These are phyloP conservation scores for Boeremia exigua DNA, from an alignment of 2,329 filamentous ascomycete genomes.

Conservation along the genomic window DNA sequence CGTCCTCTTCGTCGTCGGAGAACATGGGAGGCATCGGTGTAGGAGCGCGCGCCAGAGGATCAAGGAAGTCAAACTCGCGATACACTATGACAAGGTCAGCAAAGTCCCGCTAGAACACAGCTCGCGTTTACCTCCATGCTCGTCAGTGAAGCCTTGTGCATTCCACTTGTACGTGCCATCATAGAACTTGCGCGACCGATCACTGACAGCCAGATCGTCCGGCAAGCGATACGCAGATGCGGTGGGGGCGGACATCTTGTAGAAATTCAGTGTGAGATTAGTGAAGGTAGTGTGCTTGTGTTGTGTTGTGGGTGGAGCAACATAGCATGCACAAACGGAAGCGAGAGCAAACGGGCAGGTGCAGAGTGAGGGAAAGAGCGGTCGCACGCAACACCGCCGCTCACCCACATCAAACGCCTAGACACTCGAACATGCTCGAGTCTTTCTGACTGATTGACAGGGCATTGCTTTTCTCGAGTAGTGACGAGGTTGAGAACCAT, in stretches of 20 bases:
- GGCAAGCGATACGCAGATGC: neutral
- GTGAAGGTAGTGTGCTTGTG: neutral
- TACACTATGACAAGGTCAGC: slow-evolving; percentile 15
- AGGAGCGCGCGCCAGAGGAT: slow-evolving; percentile 25
- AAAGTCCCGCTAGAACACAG: neutral
- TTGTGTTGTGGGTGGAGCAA: neutral
- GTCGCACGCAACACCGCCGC: neutral
- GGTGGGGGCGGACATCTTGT: neutral
- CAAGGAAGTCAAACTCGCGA: slow-evolving; percentile 25
- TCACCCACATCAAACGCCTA: neutral
- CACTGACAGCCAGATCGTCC: slow-evolving; percentile 16
- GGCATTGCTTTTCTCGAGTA: too few relatives aligned
- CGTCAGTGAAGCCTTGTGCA: slow-evolving; percentile 35
- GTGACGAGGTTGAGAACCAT: too few relatives aligned
- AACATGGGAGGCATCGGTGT: slow-evolving; percentile 28
- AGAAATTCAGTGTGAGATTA: neutral
- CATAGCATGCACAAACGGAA: neutral
- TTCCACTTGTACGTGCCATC: slow-evolving; percentile 35
- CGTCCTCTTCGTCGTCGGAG: slow-evolving; percentile 10
- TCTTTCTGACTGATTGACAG: too few relatives aligned
- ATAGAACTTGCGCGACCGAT: slow-evolving; percentile 39
- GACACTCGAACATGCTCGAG: too few relatives aligned
- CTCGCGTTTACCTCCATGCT: slow-evolving; percentile 24
- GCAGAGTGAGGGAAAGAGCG: slow-evolving; percentile 6
- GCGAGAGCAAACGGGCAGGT: slow-evolving; percentile 4